phyloP scores from a whole-genome alignment of 2,329 filamentous ascomycete species.

The Diaporthe sp. region DNA sequence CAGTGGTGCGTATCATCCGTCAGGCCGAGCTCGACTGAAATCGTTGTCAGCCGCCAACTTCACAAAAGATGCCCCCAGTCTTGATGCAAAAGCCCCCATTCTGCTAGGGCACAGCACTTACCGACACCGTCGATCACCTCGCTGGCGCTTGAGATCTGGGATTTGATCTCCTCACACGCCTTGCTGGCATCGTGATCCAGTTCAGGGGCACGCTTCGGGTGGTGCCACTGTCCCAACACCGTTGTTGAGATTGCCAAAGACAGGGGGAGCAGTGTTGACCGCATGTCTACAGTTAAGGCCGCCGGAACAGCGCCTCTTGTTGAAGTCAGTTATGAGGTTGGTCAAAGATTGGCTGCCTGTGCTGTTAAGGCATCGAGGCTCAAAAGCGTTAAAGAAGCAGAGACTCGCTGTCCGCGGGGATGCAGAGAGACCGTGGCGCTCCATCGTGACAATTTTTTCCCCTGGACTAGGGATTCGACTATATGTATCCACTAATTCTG shows the following conservation, averaged over 20 bases:
- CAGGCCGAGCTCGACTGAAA: background rate
- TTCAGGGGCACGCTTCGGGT: too few relatives aligned
- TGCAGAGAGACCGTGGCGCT: background rate
- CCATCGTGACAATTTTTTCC: background rate
- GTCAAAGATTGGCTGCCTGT: background rate
- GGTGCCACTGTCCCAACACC: background rate
- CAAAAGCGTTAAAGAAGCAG: background rate
- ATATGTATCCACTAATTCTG: background rate
- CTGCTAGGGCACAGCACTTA: background rate
- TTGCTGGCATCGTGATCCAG: background rate
- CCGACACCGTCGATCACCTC: background rate
- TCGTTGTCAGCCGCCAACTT: background rate
- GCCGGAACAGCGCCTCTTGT: background rate
- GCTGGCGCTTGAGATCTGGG: constrained; percentile 8
- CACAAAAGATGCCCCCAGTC: background rate
- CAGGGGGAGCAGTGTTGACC: background rate
- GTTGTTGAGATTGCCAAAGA: background rate
- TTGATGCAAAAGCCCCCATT: constrained; percentile 46
- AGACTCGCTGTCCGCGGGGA: too few relatives aligned
- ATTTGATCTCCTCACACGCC: constrained; percentile 19
- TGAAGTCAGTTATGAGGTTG: background rate
- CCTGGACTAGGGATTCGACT: background rate
- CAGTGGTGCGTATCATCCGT: constrained; percentile 45
- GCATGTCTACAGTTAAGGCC: background rate
- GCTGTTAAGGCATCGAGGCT: background rate